Evolutionary conservation across 129 eudicot genomes (phyloP).

Genomic region (sunflower (Helianthus annuus)): DNA sequence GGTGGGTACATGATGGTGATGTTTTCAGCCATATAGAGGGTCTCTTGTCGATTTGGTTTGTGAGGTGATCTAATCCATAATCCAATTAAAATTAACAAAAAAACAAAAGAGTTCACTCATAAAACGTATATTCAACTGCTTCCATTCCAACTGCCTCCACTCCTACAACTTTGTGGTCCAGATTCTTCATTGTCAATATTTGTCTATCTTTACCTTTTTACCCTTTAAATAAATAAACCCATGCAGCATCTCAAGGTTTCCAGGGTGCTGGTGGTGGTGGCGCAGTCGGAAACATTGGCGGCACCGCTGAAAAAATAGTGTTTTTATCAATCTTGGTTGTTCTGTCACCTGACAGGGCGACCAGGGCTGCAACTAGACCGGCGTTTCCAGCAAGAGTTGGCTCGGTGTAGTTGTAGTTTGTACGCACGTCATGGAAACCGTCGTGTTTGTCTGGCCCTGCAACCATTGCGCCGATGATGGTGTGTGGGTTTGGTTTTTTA

Average conservation of each 20-base stretch:
- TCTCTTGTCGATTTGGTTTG: too few species aligned
- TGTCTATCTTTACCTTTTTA: conserved; percentile 13
- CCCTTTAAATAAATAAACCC: conserved; percentile 12
- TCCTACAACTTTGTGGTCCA: neutral
- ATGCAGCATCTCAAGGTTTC: conserved; percentile 46
- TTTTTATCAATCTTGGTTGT: conserved; percentile 59
- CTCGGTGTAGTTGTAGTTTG: conserved; percentile 85
- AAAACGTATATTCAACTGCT: neutral
- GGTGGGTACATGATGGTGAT: too few species aligned
- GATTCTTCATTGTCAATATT: conserved; percentile 2
- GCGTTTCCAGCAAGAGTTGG: conserved; percentile 89
- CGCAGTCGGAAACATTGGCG: conserved; percentile 73
- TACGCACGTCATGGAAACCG: conserved; percentile 75
- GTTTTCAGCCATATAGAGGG: too few species aligned
- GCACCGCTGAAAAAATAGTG: conserved; percentile 79
- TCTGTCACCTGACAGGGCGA: conserved; percentile 69
- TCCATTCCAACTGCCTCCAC: conserved; percentile 6
- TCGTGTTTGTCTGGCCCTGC: conserved; percentile 81
- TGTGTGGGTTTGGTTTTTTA: conserved; percentile 63
- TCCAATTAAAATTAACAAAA: neutral
- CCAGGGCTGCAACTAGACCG: conserved; percentile 81
- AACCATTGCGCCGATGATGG: conserved; percentile 75
- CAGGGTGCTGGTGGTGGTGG: conserved; percentile 80
- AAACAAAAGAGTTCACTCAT: conserved; percentile 20
- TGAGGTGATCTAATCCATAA: neutral